A percentile compares a stretch with the other conserved stretches of the same genome.
Conservation (phyloP, 2,329 filamentous ascomycete species). For the Teratosphaeria destructans region DNA sequence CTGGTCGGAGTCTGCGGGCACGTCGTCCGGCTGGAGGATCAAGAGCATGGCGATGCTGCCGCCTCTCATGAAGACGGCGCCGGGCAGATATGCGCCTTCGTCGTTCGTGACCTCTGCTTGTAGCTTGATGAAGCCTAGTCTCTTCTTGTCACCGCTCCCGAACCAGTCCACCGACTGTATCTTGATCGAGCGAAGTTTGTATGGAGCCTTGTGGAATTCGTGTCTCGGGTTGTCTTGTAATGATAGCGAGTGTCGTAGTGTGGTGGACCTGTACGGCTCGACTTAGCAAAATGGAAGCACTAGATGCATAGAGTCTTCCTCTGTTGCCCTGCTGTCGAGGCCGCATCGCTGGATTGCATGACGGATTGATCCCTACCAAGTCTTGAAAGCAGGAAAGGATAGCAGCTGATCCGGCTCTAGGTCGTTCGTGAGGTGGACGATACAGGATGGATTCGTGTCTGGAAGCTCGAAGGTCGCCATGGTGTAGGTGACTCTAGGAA, state of each 20-base stretch:
- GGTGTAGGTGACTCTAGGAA: not conserved
- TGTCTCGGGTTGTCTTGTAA: constrained; percentile 37
- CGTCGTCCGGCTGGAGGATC: constrained; percentile 44
- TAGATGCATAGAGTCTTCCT: not conserved
- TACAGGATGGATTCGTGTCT: constrained; percentile 23
- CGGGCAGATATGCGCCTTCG: constrained; percentile 41
- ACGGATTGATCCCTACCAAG: constrained; percentile 29
- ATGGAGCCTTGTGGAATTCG: constrained; percentile 42
- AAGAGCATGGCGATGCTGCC: constrained; percentile 49
- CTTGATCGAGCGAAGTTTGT: constrained; percentile 41
- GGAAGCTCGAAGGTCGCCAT: constrained; percentile 35
- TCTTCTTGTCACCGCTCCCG: constrained; percentile 22
- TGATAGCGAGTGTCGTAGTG: constrained; percentile 38
- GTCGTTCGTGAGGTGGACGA: constrained; percentile 30
- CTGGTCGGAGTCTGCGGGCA: constrained; percentile 28
- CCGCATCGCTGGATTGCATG: not conserved
- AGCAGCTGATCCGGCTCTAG: constrained; percentile 31
- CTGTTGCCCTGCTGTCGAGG: no score
- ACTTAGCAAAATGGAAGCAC: not conserved
- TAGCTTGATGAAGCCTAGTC: constrained; percentile 48
- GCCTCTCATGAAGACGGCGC: constrained; percentile 47
- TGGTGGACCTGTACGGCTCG: constrained; percentile 24
- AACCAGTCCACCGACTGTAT: constrained; percentile 48
- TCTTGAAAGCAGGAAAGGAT: constrained; percentile 44
- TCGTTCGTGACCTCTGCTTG: constrained; percentile 44